Base-by-base conservation (phyloP, 495 filamentous ascomycete genomes). In the Trichoderma asperelloides region DNA sequence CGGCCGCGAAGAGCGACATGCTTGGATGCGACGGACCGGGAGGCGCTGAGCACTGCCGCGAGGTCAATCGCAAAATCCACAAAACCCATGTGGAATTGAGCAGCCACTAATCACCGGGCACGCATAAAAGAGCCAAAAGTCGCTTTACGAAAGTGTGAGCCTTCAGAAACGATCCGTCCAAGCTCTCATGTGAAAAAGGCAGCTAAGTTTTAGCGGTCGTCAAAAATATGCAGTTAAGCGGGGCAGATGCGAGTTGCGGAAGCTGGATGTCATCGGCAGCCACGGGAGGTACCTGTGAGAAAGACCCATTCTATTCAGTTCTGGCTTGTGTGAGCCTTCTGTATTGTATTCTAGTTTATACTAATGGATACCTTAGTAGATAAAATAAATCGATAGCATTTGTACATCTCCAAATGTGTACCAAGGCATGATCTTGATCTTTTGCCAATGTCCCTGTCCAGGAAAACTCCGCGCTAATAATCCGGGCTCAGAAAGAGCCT, bases 11-110 rank as follows among this genome's bases (percentile, higher is more conserved):
- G 83, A 18, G 86, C 86, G 62, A 91, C 77, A 78, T 98, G 95
- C 78, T 92, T 91, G 70, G 83, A 79, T 18, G 90, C 91, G 63
- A 99, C 84, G 12, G 86, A 82, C 60, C 87, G 86, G 67, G 91
- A 88, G 73, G 90, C 93, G 80, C 86, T 88, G 73, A 89, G 84
- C 47, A 97, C 81, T 69, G 89, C 88, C 68, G 90, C 87, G 69
- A 89, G 84, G 79, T 97, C 93, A 67, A 96, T 80, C 64, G 96
- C 78, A 68, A 82, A 72, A 68, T 82, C 77, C 65, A 76, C 79
- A 71, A 83, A 74, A 67, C 81, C 75, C 81, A 83, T 82, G 62
- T 66, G 66, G 63, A 45, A 28, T 23, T 18, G 16, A 37, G 62
- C 62, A 63, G 15, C 8, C 37, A 27, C 62, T 15, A 25, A 40